These are phyloP conservation scores for Stachybotrys chartarum DNA, from an alignment of 2,329 filamentous ascomycete species.

Conservation along the genomic window DNA sequence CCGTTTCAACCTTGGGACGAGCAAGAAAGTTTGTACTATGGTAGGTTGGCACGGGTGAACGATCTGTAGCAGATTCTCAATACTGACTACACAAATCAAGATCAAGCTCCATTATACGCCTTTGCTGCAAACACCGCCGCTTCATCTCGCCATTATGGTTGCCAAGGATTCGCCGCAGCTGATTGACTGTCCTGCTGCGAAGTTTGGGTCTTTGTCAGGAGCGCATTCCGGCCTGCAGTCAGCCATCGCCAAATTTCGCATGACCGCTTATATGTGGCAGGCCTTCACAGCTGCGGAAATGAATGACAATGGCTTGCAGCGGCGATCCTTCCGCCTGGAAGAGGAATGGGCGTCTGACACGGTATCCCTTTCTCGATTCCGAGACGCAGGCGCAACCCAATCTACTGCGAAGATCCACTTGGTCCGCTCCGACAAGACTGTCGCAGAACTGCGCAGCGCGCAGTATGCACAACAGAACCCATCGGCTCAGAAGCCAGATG, in stretches of 20 bases:
- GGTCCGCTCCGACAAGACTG: slow-evolving; percentile 57
- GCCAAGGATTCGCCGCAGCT: slow-evolving; percentile 62
- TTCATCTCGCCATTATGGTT: slow-evolving; percentile 63
- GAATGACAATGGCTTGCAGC: slow-evolving; percentile 59
- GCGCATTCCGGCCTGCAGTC: slow-evolving; percentile 45
- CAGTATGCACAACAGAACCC: slow-evolving; percentile 58
- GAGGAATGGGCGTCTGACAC: slow-evolving; percentile 67
- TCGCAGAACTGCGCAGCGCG: slow-evolving; percentile 58
- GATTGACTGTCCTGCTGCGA: slow-evolving; percentile 58
- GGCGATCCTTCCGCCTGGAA: slow-evolving; percentile 65
- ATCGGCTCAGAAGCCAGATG: slow-evolving; percentile 46
- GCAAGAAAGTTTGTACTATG: not conserved
- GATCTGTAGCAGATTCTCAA: not conserved
- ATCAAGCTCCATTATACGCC: slow-evolving; percentile 38
- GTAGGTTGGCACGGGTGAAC: too few species aligned
- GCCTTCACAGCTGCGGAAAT: slow-evolving; percentile 71
- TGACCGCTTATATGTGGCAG: slow-evolving; percentile 71
- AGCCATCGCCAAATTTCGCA: slow-evolving; percentile 63
- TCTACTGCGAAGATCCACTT: slow-evolving; percentile 53
- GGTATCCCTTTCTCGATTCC: slow-evolving; percentile 31
- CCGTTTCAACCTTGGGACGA: not conserved
- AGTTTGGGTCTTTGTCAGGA: slow-evolving; percentile 48
- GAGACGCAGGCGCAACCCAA: not conserved
- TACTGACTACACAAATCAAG: not conserved
- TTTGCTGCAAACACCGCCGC: slow-evolving; percentile 50